Evolutionary conservation across 2,329 filamentous ascomycete genomes (phyloP), one percentile per base, ranked within the genome.

Genomic region (Parasarocladium wereldwijsianum): DNA sequence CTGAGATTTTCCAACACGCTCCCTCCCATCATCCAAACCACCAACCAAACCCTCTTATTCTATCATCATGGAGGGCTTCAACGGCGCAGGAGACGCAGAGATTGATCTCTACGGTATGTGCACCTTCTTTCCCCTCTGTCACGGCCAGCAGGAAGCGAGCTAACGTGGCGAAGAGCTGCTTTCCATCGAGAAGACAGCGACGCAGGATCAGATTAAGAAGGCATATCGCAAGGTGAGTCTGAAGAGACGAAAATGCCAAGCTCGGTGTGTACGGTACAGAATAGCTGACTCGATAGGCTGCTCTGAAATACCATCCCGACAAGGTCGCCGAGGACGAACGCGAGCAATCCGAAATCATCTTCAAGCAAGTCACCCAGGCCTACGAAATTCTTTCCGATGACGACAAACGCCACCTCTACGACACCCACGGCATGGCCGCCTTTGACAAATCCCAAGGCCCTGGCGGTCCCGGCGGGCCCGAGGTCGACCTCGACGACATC

Each of bases 361-460:
- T 98, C 74, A 98, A 98, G 60, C 64, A 76, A 32, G 77, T 93
- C 34, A 86, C 81, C 36, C 79, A 92, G 58, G 90, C 90, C 43
- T 98, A 98, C 64, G 90, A 98, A 51, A 96, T 98, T 50, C 83
- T 98, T 33, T 79, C 74, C 58, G 87, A 98, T 64, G 87, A 96
- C 38, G 75, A 96, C 37, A 94, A 93, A 55, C 79, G 90, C 46
- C 69, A 81, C 33, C 58, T 92, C 38, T 98, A 98, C 62, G 90
- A 98, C 49, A 76, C 74, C 38, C 83, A 93, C 50, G 90, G 90
- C 58, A 94, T 96, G 86, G 72, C 81, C 24, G 90, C 87, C 35
- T 96, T 98, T 50, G 85, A 94, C 50, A 72, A 80, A 29, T 75
- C 72, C 21, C 19, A 19, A 7, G 63, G 73, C 32, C 25, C 25